Evolutionary conservation across 2,329 filamentous ascomycete genomes (phyloP).

Genomic region (Pseudopithomyces maydicus): DNA sequence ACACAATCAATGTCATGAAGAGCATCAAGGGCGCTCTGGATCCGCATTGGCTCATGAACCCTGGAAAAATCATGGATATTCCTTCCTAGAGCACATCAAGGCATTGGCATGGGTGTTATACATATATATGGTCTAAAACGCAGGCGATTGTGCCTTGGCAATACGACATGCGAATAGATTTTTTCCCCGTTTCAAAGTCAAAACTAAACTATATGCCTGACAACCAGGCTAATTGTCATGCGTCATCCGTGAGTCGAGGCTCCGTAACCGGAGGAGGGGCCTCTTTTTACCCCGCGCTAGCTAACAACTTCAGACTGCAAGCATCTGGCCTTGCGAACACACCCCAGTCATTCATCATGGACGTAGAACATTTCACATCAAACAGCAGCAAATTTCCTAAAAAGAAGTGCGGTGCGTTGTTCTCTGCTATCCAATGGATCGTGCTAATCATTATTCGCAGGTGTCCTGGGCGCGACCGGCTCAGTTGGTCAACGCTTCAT

Average conservation of each 20-base stretch:
- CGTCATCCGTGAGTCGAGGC: constrained; percentile 7
- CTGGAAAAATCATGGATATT: constrained; percentile 84
- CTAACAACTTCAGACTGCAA: constrained; percentile 19
- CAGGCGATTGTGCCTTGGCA: background rate
- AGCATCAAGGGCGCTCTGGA: constrained; percentile 82
- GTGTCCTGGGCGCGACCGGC: constrained; percentile 87
- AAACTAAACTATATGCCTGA: background rate
- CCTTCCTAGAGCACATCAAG: constrained; percentile 16
- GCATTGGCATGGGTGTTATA: background rate
- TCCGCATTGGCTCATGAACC: constrained; percentile 88
- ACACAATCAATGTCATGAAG: constrained; percentile 84
- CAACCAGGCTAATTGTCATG: background rate
- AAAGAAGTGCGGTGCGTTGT: constrained; percentile 57
- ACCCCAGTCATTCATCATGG: constrained; percentile 42
- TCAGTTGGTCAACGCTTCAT: constrained; percentile 96
- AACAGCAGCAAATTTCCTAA: constrained; percentile 50
- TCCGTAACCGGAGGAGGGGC: constrained; percentile 33
- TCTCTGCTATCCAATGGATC: constrained; percentile 39
- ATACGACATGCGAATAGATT: background rate
- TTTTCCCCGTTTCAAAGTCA: background rate
- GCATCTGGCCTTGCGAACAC: constrained; percentile 26
- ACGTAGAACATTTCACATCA: constrained; percentile 50
- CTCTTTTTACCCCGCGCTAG: constrained; percentile 7
- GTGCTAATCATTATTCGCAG: constrained; percentile 29
- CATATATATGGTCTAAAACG: background rate